phyloP scores from a whole-genome alignment of 2,329 filamentous ascomycete genomes.

The Fusarium newnesense region DNA sequence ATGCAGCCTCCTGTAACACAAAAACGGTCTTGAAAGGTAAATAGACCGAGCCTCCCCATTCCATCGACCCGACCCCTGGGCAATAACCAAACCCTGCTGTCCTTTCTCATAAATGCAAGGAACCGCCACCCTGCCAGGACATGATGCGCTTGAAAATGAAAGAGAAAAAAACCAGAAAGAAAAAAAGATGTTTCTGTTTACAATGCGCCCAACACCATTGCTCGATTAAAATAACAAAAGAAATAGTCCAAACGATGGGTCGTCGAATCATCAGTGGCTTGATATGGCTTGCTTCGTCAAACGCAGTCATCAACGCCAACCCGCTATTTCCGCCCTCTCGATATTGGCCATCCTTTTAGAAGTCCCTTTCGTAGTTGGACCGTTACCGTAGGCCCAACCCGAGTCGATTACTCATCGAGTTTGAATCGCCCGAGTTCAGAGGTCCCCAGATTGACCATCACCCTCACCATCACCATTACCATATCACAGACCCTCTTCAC shows the following conservation, averaged over 20 bases:
- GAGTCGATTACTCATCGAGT: slow-evolving; percentile 10
- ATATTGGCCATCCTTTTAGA: slow-evolving; percentile 12
- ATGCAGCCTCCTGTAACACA: slow-evolving; percentile 29
- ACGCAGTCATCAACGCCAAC: slow-evolving; percentile 17
- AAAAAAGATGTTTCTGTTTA: slow-evolving; percentile 35
- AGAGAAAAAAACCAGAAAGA: background rate
- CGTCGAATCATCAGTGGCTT: slow-evolving; percentile 42
- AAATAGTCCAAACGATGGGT: slow-evolving; percentile 39
- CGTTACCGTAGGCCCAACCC: background rate
- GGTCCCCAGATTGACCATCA: background rate
- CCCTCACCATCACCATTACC: background rate
- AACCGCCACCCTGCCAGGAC: slow-evolving; percentile 13
- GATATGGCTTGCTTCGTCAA: slow-evolving; percentile 28
- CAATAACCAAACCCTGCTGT: slow-evolving; percentile 18
- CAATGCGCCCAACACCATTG: slow-evolving; percentile 49
- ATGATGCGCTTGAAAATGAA: slow-evolving; percentile 29
- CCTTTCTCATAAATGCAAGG: slow-evolving; percentile 15
- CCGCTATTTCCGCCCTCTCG: slow-evolving; percentile 26
- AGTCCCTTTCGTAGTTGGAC: slow-evolving; percentile 2
- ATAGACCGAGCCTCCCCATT: slow-evolving; percentile 26
- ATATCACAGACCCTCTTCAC: slow-evolving; percentile 86
- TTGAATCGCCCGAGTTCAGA: background rate
- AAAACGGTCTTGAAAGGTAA: slow-evolving; percentile 3
- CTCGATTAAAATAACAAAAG: slow-evolving; percentile 45
- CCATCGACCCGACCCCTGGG: slow-evolving; percentile 14